phyloP scores from a whole-genome alignment of 805 yeast genomes.

The Wickerhamiella azyma region DNA sequence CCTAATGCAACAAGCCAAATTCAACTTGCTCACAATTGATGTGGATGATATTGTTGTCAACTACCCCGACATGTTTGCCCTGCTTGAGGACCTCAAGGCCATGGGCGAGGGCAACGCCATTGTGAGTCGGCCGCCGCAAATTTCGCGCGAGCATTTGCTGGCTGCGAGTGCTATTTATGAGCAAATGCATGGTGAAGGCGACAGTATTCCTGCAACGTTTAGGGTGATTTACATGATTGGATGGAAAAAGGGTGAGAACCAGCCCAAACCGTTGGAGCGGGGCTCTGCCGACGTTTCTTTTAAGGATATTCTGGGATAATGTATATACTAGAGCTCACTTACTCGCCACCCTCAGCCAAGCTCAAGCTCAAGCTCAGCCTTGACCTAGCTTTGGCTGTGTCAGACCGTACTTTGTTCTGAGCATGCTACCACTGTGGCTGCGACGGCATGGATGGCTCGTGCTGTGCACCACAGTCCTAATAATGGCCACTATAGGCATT shows the following conservation, averaged over 20 bases:
- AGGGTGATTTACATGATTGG: conserved; percentile 74
- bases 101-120: conserved; percentile 82
- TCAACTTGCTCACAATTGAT: conserved; percentile 68
- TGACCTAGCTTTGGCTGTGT: too few relatives aligned
- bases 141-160: conserved; percentile 52
- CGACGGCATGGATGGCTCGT: conserved; percentile 12
- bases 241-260: conserved; percentile 62
- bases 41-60: conserved; percentile 71
- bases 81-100: conserved; percentile 55
- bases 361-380: too few relatives aligned
- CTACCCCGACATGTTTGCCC: conserved; percentile 55
- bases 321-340: too few relatives aligned
- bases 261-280: conserved; percentile 59
- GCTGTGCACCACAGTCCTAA: conserved; percentile 20
- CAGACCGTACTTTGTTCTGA: too few relatives aligned
- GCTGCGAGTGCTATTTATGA: conserved; percentile 67
- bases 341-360: too few relatives aligned
- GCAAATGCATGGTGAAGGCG: conserved; percentile 56
- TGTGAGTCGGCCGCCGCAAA: conserved; percentile 24
- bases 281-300: conserved; percentile 59
- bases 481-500: conserved; percentile 33
- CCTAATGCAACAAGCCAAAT: conserved; percentile 59
- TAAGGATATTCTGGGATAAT: conserved; percentile 40
- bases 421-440: neutral
- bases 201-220: conserved; percentile 64